Evolutionary conservation across 371 early-diverging fungal species (phyloP).

Genomic region (Aphelidium insulamus): DNA sequence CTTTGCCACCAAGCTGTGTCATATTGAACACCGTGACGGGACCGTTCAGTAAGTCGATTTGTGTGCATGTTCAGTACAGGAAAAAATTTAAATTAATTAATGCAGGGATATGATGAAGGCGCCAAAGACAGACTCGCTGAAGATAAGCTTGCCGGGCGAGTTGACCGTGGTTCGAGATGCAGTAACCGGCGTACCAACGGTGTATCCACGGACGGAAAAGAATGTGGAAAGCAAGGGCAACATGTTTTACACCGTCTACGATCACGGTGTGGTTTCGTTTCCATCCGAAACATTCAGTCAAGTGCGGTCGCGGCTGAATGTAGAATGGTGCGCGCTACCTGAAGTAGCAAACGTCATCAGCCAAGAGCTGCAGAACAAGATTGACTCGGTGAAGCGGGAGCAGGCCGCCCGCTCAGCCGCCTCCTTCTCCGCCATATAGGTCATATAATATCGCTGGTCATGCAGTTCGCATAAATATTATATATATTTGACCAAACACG

Average conservation of each 20-base stretch:
- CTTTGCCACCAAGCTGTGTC: slow-evolving; percentile 52
- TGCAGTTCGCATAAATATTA: too few species aligned
- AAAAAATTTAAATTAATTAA: background rate
- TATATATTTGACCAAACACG: too few species aligned
- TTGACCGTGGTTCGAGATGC: slow-evolving; percentile 21
- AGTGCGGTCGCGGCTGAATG: slow-evolving; percentile 17
- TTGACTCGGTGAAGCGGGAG: too few species aligned
- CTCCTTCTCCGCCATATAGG: too few species aligned
- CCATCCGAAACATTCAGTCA: slow-evolving; percentile 24
- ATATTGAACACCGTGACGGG: slow-evolving; percentile 33
- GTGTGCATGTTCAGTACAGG: background rate
- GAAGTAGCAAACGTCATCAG: slow-evolving; percentile 5
- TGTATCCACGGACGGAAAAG: background rate
- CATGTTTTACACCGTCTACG: slow-evolving; percentile 23
- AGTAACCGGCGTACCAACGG: background rate
- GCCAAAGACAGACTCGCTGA: slow-evolving; percentile 38
- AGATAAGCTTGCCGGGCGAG: slow-evolving; percentile 47
- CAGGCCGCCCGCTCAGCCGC: too few species aligned
- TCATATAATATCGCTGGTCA: too few species aligned
- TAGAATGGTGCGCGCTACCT: slow-evolving; percentile 21
- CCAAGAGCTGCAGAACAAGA: slow-evolving; percentile 8
- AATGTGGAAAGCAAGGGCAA: slow-evolving; percentile 1
- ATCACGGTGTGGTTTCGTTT: slow-evolving; percentile 17
- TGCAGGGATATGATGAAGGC: slow-evolving; percentile 51
- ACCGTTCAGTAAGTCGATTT: slow-evolving; percentile 10